A percentile compares a stretch with the other conserved stretches of the same genome.
phyloP scores from a whole-genome alignment of 345 rosid genomes.

The Boechera divaricarpa region DNA sequence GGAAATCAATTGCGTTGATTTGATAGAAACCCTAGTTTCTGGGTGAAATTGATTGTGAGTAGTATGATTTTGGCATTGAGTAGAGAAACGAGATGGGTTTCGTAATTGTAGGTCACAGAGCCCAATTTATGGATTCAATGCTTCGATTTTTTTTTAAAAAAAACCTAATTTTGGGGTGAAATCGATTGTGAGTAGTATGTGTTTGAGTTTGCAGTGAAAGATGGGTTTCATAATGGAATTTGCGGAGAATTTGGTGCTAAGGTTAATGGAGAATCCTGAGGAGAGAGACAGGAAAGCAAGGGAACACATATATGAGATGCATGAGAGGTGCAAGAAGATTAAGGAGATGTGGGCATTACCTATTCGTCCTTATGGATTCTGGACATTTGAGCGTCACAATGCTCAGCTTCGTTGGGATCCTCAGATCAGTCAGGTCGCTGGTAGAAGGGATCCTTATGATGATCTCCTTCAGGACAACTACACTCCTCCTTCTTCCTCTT shows the following conservation, averaged over 20 bases:
- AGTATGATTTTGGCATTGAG: not conserved
- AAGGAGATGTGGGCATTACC: conserved; percentile 99
- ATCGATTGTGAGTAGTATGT: not conserved
- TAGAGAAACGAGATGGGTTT: conserved; percentile 54
- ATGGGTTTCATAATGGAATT: conserved; percentile 96
- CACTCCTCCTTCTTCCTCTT: conserved; percentile 9
- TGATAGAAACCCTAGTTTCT: conserved; percentile 11
- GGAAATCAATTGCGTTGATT: not conserved
- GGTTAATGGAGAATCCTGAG: conserved; percentile 95
- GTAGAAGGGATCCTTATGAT: conserved; percentile 95
- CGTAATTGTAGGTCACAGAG: not conserved
- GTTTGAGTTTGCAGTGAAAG: conserved; percentile 16
- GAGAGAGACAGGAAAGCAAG: conserved; percentile 86
- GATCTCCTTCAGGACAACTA: conserved; percentile 68
- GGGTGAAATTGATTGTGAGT: not conserved
- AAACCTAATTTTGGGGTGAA: not conserved
- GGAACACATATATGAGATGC: conserved; percentile 69
- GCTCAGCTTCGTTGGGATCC: conserved; percentile 93
- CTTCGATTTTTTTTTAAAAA: not conserved
- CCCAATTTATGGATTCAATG: not conserved
- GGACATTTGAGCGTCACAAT: conserved; percentile 97
- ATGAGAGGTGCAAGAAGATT: conserved; percentile 82
- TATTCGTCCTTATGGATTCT: conserved; percentile 93
- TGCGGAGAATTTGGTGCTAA: conserved; percentile 83
- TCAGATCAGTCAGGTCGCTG: conserved; percentile 95